A percentile compares a stretch with the other conserved stretches of the same genome.
phyloP scores from a whole-genome alignment of 805 yeast species.

The Nakazawaea wyomingensis region DNA sequence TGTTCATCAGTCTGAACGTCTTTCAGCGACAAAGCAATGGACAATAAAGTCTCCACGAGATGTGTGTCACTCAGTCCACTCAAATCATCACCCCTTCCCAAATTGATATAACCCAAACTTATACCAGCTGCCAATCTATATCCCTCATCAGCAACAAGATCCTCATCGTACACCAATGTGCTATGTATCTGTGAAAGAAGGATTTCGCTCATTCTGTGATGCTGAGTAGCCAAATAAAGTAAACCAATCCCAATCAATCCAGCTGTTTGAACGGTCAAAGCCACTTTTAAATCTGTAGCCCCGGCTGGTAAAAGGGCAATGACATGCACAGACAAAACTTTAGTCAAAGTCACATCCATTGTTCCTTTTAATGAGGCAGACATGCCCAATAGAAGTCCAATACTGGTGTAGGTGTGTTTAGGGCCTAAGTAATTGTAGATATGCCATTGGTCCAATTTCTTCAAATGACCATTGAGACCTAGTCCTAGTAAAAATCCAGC shows the following conservation, averaged over 20 bases:
- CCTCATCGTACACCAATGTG: conserved; percentile 48
- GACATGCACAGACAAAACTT: conserved; percentile 88
- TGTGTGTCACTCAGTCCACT: conserved; percentile 57
- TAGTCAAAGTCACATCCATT: conserved; percentile 82
- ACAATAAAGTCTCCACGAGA: conserved; percentile 54
- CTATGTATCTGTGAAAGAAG: conserved; percentile 64
- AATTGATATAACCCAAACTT: conserved; percentile 76
- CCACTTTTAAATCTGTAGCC: conserved; percentile 83
- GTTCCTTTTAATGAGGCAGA: conserved; percentile 82
- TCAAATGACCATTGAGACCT: conserved; percentile 87
- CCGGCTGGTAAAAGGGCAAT: conserved; percentile 89
- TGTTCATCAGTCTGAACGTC: conserved; percentile 59
- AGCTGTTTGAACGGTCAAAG: conserved; percentile 80
- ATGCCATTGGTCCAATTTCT: conserved; percentile 89
- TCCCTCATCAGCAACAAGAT: conserved; percentile 62
- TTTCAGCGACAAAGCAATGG: conserved; percentile 52
- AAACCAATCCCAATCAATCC: conserved; percentile 89
- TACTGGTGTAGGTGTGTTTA: conserved; percentile 76
- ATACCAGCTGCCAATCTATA: conserved; percentile 87
- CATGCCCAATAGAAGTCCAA: conserved; percentile 87
- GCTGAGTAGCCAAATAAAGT: conserved; percentile 70
- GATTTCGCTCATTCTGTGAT: conserved; percentile 80
- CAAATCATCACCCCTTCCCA: conserved; percentile 67
- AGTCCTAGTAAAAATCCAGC: conserved; percentile 93
- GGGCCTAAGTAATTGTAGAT: conserved; percentile 90